Base-by-base conservation (phyloP, 495 filamentous ascomycete species). In the Daldinia decipiens region DNA sequence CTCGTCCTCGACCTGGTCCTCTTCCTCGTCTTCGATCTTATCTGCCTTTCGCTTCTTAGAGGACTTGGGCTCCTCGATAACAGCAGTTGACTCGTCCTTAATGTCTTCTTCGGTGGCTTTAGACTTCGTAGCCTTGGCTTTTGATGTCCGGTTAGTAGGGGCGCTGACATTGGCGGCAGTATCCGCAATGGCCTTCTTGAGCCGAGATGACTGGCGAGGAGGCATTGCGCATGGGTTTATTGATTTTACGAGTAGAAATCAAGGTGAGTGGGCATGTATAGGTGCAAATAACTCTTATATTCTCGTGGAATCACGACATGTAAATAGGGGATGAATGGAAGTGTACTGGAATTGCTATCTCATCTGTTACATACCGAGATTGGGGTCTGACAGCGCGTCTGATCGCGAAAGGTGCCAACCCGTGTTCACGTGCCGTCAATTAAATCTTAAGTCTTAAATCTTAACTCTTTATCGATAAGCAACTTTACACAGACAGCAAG, bases 31-130 rank as follows among this genome's bases (percentile, higher is more conserved):
- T 9, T 76, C 72, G 13, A 45, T 54, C 19, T 71, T 68, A 2
- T 34, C 21, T 31, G 73, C 59, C 70, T 84, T 84, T 52, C 80
- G 81, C 67, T 80, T 82, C 62, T 74, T 65, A 9, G 56, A 61
- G 17, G 69, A 54, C 56, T 71, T 71, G 5, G 64, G 40, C 26
- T 74, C 60, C 43, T 63, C 68, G 21, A 34, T 12, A 60, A 19
- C 31, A 12, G 27, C 31, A 56, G 32, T 24, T 0, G 21, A n/a
- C 5, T 62, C 70, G 36, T 53, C 47, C 0, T 70, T 45, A 4
- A 5, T 5, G 3, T n/a, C 50, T 63, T 74, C 64, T 68, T 76
- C 59, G 45, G 52, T 50, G 11, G 39, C 36, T 59, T 74, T 76
- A 29, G 53, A 65, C 51, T 79, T 79, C 19, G 51, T 31, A 4